phyloP scores from a whole-genome alignment of 2,329 filamentous ascomycete species.

The Fusarium burgessii region DNA sequence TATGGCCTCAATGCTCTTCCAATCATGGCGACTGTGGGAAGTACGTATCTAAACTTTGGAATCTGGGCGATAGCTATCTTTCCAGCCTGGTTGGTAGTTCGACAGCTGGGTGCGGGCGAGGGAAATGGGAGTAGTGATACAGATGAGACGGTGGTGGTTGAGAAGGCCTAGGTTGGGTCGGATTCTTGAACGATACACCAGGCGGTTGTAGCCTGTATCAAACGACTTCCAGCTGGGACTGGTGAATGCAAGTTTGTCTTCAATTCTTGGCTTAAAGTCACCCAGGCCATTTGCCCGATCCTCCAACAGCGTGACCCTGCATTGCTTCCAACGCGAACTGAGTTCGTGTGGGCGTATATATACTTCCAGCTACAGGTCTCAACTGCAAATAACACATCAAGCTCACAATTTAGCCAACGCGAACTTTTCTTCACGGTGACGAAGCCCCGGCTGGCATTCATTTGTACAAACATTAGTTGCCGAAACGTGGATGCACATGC shows the following conservation, averaged over 20 bases:
- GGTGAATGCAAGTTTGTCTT: neutral
- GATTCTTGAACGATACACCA: neutral
- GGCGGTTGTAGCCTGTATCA: too few species aligned
- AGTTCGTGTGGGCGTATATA: too few species aligned
- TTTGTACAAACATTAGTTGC: neutral
- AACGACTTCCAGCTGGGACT: neutral
- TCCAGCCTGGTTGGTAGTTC: constrained; percentile 71
- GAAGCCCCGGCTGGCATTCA: too few species aligned
- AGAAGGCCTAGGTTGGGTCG: neutral
- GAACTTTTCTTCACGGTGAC: too few species aligned
- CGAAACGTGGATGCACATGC: too few species aligned
- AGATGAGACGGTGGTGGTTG: neutral
- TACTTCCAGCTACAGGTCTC: too few species aligned
- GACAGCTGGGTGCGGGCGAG: neutral
- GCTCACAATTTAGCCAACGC: too few species aligned
- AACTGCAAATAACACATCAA: too few species aligned
- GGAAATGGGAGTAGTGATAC: neutral
- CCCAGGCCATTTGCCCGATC: accelerated
- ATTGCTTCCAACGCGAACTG: too few species aligned
- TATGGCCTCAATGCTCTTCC: constrained; percentile 72
- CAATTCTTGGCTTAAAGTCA: neutral
- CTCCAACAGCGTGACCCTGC: neutral
- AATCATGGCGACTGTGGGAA: constrained; percentile 71
- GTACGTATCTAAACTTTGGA: constrained; percentile 74
- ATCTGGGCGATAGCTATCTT: constrained; percentile 71